Evolutionary conservation across 495 filamentous ascomycete genomes (phyloP).

Genomic region (Neurospora pannonica): DNA sequence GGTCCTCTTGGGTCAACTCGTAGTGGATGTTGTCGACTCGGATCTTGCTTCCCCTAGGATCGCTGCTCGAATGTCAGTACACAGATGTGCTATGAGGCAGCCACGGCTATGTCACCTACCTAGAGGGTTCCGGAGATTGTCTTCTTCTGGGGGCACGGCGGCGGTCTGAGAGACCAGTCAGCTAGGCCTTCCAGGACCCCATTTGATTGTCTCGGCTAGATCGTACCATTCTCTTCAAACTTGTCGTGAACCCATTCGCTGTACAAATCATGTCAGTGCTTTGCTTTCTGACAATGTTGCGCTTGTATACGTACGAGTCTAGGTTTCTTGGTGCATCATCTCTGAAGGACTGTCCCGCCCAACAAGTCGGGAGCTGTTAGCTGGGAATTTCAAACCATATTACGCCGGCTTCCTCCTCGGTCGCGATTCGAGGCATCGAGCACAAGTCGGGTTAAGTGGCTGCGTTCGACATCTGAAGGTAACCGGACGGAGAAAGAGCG

Average conservation of each 20-base stretch:
- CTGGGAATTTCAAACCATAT: constrained; percentile 15
- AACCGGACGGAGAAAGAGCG: constrained; percentile 10
- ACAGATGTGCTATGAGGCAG: background rate
- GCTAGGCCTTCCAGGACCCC: constrained; percentile 18
- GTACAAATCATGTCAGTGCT: constrained; percentile 8
- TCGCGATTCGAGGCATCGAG: constrained; percentile 24
- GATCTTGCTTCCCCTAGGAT: constrained; percentile 57
- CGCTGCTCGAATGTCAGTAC: constrained; percentile 22
- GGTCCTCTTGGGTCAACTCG: constrained; percentile 78
- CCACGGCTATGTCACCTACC: constrained; percentile 28
- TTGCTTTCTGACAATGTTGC: constrained; percentile 3
- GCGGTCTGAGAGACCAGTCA: constrained; percentile 20
- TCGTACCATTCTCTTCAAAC: constrained; percentile 55
- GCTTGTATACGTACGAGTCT: constrained; percentile 37
- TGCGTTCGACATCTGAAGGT: constrained; percentile 19
- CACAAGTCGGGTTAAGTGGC: constrained; percentile 17
- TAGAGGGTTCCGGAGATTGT: constrained; percentile 40
- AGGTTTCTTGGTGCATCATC: constrained; percentile 41
- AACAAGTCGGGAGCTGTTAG: constrained; percentile 24
- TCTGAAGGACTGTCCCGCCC: constrained; percentile 35
- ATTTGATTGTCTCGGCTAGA: background rate
- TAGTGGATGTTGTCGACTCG: constrained; percentile 91
- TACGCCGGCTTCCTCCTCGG: constrained; percentile 13
- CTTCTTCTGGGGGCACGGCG: constrained; percentile 27
- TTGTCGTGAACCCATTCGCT: constrained; percentile 92